phyloP scores from a whole-genome alignment of 2,329 filamentous ascomycete genomes.

The Aspergillus niger region DNA sequence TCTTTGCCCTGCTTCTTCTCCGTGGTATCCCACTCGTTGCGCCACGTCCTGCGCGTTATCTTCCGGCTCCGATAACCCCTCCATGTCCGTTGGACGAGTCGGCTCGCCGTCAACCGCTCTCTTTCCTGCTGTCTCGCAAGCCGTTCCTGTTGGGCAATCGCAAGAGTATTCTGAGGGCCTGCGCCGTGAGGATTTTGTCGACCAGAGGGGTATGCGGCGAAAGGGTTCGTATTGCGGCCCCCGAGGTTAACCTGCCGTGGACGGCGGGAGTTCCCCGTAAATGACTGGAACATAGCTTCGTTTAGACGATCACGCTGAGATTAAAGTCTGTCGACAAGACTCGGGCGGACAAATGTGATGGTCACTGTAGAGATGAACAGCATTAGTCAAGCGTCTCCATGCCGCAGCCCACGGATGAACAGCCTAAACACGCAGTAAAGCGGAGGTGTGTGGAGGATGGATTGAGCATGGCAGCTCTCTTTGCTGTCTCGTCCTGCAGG shows the following conservation, averaged over 20 bases:
- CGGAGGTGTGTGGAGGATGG: background rate
- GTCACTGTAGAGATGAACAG: conserved; percentile 18
- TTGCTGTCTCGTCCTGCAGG: background rate
- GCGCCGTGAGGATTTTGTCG: conserved; percentile 59
- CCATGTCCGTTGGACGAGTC: conserved; percentile 77
- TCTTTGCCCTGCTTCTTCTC: conserved; percentile 46
- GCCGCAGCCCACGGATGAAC: conserved; percentile 18
- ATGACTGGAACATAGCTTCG: conserved; percentile 78
- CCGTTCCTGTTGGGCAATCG: conserved; percentile 84
- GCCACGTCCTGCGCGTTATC: conserved; percentile 58
- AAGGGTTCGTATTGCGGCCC: conserved; percentile 79
- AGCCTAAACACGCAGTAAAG: background rate
- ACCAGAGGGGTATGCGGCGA: conserved; percentile 61
- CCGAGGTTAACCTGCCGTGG: conserved; percentile 93
- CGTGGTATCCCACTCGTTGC: conserved; percentile 63
- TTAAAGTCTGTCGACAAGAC: conserved; percentile 10
- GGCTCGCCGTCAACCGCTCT: conserved; percentile 71
- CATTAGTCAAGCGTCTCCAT: conserved; percentile 25
- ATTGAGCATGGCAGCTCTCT: background rate
- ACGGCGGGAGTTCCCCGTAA: conserved; percentile 82
- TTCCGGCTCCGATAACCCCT: conserved; percentile 70
- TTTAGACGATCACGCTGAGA: conserved; percentile 12
- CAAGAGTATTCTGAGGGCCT: conserved; percentile 74
- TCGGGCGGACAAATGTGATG: conserved; percentile 7
- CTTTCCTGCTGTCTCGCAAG: conserved; percentile 78